Evolutionary conservation across 352 stramenopile species (phyloP).

Genomic region (Phytophthora boehmeriae): DNA sequence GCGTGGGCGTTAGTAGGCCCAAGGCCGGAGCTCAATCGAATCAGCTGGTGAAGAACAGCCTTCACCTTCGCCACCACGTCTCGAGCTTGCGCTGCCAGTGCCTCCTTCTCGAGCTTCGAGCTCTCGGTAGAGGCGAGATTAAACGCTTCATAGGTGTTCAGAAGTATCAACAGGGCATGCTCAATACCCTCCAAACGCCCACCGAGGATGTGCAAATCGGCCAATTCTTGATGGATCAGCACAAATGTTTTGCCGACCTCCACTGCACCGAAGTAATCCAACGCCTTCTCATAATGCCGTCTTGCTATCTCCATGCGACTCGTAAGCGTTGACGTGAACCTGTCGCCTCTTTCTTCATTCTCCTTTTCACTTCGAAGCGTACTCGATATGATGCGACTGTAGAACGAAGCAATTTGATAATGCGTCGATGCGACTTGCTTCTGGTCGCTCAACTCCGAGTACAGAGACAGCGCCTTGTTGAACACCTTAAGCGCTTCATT

Average conservation of each 20-base stretch:
- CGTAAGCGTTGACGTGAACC: constrained; percentile 39
- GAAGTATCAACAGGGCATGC: constrained; percentile 74
- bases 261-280: constrained; percentile 74
- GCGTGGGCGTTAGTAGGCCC: constrained; percentile 21
- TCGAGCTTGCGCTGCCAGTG: constrained; percentile 45
- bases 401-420: constrained; percentile 87
- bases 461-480: constrained; percentile 76
- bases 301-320: constrained; percentile 82
- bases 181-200: constrained; percentile 75
- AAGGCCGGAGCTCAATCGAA: constrained; percentile 42
- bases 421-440: constrained; percentile 83
- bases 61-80: constrained; percentile 68
- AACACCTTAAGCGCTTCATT: constrained; percentile 67
- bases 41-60: constrained; percentile 63
- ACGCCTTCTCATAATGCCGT: constrained; percentile 85
- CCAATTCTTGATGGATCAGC: constrained; percentile 83
- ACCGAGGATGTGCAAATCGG: constrained; percentile 73
- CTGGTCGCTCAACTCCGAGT: constrained; percentile 66
- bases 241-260: constrained; percentile 84
- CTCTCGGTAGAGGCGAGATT: constrained; percentile 13
- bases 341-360: constrained; percentile 12
- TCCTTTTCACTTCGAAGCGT: constrained; percentile 34
- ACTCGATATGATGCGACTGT: constrained; percentile 63
- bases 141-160: constrained; percentile 83
- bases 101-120: constrained; percentile 23